Base-by-base conservation (phyloP, 2,329 filamentous ascomycete species). In the Fusarium siculi region DNA sequence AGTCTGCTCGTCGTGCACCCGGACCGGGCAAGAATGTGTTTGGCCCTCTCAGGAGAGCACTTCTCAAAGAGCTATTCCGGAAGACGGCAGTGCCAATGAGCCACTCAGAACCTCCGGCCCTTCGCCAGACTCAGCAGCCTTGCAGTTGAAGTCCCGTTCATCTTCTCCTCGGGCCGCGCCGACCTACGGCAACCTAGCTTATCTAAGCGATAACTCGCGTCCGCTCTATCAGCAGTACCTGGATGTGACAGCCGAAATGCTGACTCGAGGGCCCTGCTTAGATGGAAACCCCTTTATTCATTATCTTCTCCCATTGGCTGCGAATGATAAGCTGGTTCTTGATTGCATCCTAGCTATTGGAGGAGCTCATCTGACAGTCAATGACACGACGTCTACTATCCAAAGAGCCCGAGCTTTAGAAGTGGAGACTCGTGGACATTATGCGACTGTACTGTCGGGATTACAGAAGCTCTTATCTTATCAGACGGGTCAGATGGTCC, bases 201-300 rank as follows among this genome's bases (percentile, higher is more conserved):
- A 53, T 67, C 18, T 67, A 67, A 53, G 7, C 40, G 54, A 53
- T 7, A 25, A 42, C 18, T 67, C 64, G 0, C 63, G 63, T 9
- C 53, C 53, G 12, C 64, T 67, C 16, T 67, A 67, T 28, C 63
- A 53, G 25, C 64, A 67, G 40, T 67, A 67, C 36, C 40, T 67
- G 3, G 30, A 53, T 32, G 8, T 32, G 4, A 67, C 65, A 10
- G 65, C 65, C 2, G 63, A 67, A 1, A 52, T 47, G 63, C 30
- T 67, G 4, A 67, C 65, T 5, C 46, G 65, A 25, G 63, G 65
- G 1, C 65, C 63, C 1, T 42, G 46, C 25, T 7, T 15, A 21
- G 63, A 59, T 14, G 65, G 63, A 9, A 67, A 67, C n/a, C 65
- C 65, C 1, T 67, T 67, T 11, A 60, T 67, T 4, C 36, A 67